Evolutionary conservation across 2,329 filamentous ascomycete species (phyloP).

Genomic region (Aspergillus thermomutatus): DNA sequence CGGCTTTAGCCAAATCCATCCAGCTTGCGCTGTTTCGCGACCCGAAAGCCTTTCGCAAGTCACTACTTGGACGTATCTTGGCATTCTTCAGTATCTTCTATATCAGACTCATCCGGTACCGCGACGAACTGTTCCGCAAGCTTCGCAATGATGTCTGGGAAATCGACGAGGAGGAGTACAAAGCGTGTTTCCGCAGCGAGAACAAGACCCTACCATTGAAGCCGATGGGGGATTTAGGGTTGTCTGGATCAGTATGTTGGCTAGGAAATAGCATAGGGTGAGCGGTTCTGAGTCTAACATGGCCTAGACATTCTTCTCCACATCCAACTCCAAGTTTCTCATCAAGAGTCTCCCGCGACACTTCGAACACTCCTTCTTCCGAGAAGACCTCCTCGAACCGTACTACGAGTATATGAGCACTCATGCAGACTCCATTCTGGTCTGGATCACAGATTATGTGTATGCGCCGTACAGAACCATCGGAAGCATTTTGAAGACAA

Average conservation of each 20-base stretch:
- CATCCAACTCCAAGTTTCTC: slow-evolving; percentile 62
- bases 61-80: slow-evolving; percentile 45
- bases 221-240: slow-evolving; percentile 66
- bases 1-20: slow-evolving; percentile 29
- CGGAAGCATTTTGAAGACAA: slow-evolving; percentile 57
- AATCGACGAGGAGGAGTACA: slow-evolving; percentile 54
- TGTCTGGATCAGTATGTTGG: slow-evolving; percentile 61
- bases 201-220: slow-evolving; percentile 45
- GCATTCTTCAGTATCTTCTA: slow-evolving; percentile 55
- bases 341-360: slow-evolving; percentile 68
- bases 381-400: slow-evolving; percentile 60
- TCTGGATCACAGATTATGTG: slow-evolving; percentile 70
- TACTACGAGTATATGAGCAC: slow-evolving; percentile 63
- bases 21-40: slow-evolving; percentile 28
- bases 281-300: neutral
- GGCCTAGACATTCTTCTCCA: slow-evolving; percentile 64
- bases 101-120: slow-evolving; percentile 47
- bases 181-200: slow-evolving; percentile 49
- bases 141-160: slow-evolving; percentile 53
- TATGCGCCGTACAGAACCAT: slow-evolving; percentile 55
- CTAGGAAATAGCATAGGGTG: neutral
- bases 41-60: slow-evolving; percentile 23
- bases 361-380: slow-evolving; percentile 70
- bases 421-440: slow-evolving; percentile 60
- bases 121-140: slow-evolving; percentile 48